These are phyloP conservation scores for Paralagenidium karlingii DNA, from an alignment of 352 stramenopile species.

Conservation along the genomic window DNA sequence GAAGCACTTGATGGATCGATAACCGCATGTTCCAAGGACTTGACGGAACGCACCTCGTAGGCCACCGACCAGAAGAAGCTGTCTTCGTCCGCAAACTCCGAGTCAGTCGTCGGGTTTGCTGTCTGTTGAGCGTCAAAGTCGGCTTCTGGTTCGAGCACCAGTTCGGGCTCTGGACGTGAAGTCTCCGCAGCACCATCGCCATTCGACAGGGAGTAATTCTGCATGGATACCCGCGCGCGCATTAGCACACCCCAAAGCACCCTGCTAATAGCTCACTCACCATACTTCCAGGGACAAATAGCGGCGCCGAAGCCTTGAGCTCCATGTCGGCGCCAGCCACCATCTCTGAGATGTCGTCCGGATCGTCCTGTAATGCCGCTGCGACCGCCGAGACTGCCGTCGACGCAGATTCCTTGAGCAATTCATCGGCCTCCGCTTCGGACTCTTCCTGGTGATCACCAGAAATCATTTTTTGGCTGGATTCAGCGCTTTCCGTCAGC, in stretches of 20 bases:
- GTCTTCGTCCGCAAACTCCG: slow-evolving; percentile 51
- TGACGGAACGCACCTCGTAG: slow-evolving; percentile 41
- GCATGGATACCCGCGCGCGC: too few species aligned
- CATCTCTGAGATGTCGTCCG: slow-evolving; percentile 7
- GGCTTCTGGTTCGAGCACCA: slow-evolving; percentile 9
- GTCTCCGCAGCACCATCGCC: neutral
- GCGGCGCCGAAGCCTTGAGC: slow-evolving; percentile 57
- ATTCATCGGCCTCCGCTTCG: too few species aligned
- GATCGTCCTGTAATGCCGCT: slow-evolving; percentile 1
- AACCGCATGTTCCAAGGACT: neutral
- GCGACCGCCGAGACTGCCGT: neutral
- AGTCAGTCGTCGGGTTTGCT: slow-evolving; percentile 5
- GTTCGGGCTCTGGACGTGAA: neutral
- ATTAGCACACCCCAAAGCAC: too few species aligned
- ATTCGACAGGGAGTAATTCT: neutral
- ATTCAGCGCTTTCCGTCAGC: too few species aligned
- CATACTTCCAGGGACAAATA: slow-evolving; percentile 36
- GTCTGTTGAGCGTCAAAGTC: slow-evolving; percentile 1
- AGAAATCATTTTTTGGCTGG: too few species aligned
- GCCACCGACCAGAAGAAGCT: slow-evolving; percentile 80
- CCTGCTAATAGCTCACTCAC: neutral
- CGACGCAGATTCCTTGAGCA: too few species aligned
- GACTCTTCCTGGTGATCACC: neutral
- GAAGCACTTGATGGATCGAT: neutral
- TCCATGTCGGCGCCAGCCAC: slow-evolving; percentile 22